Conservation (phyloP, 768 basidiomycete genomes). For the Tulasnella sp. region DNA sequence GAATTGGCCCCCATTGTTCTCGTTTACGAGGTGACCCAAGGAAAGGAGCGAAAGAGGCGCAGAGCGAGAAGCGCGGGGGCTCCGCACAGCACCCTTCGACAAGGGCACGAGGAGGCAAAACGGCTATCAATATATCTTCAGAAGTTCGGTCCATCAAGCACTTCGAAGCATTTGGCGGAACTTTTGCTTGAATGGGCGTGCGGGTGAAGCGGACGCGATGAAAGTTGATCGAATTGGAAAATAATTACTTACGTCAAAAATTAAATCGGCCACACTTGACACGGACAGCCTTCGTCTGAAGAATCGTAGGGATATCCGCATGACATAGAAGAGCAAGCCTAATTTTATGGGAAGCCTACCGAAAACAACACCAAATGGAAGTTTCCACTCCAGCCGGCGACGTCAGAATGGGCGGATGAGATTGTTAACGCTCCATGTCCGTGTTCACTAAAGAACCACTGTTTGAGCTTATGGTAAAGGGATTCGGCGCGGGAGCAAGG, state of each 20-base stretch:
- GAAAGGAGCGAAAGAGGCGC: constrained; percentile 12
- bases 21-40: neutral
- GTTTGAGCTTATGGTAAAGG: neutral
- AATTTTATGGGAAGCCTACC: neutral
- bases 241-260: neutral
- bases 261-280: neutral
- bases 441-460: neutral
- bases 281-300: neutral
- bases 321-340: neutral
- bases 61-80: neutral
- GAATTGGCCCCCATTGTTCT: neutral
- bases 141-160: neutral
- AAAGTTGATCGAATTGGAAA: neutral
- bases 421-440: neutral
- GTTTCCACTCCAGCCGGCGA: neutral
- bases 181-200: neutral
- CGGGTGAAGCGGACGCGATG: neutral
- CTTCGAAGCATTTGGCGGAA: neutral
- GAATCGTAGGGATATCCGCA: neutral
- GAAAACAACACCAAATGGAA: neutral
- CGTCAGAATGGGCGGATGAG: neutral
- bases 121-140: neutral
- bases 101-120: neutral
- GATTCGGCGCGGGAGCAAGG: neutral
- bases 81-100: neutral